phyloP scores from a whole-genome alignment of 352 stramenopile species.

The Halophytophthora batemanensis region DNA sequence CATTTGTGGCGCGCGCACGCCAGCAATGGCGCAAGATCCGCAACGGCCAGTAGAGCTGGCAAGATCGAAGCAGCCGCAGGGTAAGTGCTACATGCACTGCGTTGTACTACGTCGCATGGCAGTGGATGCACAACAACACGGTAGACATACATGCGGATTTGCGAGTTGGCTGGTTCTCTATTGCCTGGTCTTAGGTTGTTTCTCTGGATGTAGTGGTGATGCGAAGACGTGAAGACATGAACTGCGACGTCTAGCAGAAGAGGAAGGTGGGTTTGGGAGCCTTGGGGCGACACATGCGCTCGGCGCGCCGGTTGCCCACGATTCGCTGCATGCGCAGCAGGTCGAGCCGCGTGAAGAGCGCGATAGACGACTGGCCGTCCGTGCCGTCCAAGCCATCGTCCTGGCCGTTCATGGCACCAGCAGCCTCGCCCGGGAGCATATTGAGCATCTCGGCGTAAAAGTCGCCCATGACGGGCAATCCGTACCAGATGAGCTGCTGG shows the following conservation, averaged over 20 bases:
- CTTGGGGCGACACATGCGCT: constrained; percentile 67
- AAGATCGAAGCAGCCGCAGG: too few relatives aligned
- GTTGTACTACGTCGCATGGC: too few relatives aligned
- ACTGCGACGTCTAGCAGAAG: constrained; percentile 46
- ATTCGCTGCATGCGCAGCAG: constrained; percentile 68
- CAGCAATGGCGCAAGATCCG: constrained; percentile 9
- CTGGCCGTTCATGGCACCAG: too few relatives aligned
- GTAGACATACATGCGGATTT: too few relatives aligned
- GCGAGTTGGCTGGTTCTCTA: too few relatives aligned
- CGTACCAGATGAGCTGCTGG: constrained; percentile 79
- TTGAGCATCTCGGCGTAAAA: constrained; percentile 85
- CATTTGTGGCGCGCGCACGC: constrained; percentile 1
- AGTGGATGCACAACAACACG: too few relatives aligned
- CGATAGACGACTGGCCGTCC: constrained; percentile 51
- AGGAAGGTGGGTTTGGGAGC: constrained; percentile 70
- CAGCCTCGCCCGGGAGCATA: constrained; percentile 40
- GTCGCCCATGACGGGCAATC: constrained; percentile 50
- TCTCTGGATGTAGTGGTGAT: too few relatives aligned
- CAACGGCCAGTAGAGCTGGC: constrained; percentile 2
- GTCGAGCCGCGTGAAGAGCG: constrained; percentile 61
- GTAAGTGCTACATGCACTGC: too few relatives aligned
- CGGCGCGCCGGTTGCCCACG: constrained; percentile 61
- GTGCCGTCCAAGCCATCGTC: constrained; percentile 22
- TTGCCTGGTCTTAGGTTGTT: too few relatives aligned
- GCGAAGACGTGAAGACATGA: too few relatives aligned